Conservation (phyloP, 164 flowering plant genomes). For the Dillenia suffruticosa region DNA sequence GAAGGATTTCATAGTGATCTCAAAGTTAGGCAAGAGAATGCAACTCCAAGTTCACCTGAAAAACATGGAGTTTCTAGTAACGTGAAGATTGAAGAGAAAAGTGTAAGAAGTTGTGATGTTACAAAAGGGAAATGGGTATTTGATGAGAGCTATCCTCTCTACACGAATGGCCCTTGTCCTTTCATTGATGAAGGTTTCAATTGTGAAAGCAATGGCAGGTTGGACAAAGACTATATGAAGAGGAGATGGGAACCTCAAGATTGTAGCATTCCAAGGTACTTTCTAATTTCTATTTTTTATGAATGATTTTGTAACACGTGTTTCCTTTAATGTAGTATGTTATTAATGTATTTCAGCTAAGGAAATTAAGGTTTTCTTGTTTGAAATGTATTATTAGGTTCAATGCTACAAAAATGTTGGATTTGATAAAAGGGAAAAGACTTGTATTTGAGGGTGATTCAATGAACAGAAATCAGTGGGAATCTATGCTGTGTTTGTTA, state of each 20-base stretch:
- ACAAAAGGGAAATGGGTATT: slow-evolving; percentile 74
- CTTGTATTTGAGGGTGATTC: slow-evolving; percentile 96
- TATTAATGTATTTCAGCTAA: too few relatives aligned
- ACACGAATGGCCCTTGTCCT: slow-evolving; percentile 65
- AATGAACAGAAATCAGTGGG: slow-evolving; percentile 97
- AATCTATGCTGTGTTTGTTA: slow-evolving; percentile 91
- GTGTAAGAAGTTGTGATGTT: slow-evolving; percentile 49
- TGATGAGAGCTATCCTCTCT: slow-evolving; percentile 83
- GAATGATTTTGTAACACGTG: neutral
- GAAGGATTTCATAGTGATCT: slow-evolving; percentile 5
- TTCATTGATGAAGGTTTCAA: slow-evolving; percentile 87
- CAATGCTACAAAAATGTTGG: slow-evolving; percentile 73
- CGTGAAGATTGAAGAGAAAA: slow-evolving; percentile 20
- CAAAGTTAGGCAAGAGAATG: slow-evolving; percentile 6
- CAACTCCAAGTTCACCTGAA: neutral
- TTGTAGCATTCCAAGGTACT: slow-evolving; percentile 62
- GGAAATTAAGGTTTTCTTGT: neutral
- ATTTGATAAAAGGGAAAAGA: slow-evolving; percentile 81
- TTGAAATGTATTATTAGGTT: slow-evolving; percentile 42
- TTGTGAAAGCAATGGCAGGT: slow-evolving; percentile 75
- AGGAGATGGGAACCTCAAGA: slow-evolving; percentile 72
- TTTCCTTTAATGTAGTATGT: too few relatives aligned
- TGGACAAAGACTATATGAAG: slow-evolving; percentile 49
- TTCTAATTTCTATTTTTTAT: neutral
- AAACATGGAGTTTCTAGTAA: slow-evolving; percentile 3